Percentiles rank a stretch among this genome's conserved stretches.
phyloP scores from a whole-genome alignment of 179 eudicot genomes.

The Vitellaria paradoxa region DNA sequence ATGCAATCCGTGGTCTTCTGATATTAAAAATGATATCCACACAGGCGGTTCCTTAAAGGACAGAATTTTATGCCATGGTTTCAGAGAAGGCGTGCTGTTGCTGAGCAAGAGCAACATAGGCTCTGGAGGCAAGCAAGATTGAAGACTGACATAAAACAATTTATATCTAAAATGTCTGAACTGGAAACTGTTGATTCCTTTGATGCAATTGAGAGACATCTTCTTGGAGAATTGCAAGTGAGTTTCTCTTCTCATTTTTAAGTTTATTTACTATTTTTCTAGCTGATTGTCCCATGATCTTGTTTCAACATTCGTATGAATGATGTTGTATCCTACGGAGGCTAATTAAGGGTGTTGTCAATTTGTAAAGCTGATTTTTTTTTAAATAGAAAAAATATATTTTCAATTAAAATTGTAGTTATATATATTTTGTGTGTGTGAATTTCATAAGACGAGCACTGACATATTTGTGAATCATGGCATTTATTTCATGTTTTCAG shows the following conservation, averaged over 20 bases:
- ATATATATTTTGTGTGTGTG: no score
- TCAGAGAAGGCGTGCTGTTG: conserved; percentile 73
- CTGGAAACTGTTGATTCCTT: conserved; percentile 83
- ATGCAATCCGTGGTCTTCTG: neutral
- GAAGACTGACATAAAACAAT: conserved; percentile 61
- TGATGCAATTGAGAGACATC: conserved; percentile 82
- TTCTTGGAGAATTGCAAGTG: conserved; percentile 75
- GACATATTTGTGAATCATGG: no score
- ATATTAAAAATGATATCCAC: neutral
- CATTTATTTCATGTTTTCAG: no score
- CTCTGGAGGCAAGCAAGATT: conserved; percentile 89
- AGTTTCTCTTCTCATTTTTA: conserved; percentile 12
- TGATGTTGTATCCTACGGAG: neutral
- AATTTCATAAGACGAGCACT: no score
- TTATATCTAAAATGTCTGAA: conserved; percentile 71
- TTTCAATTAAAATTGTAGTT: neutral
- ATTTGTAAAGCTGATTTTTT: neutral
- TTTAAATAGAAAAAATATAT: neutral
- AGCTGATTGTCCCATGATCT: neutral
- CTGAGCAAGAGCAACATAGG: conserved; percentile 80
- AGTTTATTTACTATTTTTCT: neutral
- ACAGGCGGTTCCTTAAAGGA: conserved; percentile 84
- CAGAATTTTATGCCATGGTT: conserved; percentile 90
- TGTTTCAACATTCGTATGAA: neutral
- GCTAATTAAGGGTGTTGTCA: neutral